Conservation (phyloP, 2,329 filamentous ascomycete genomes). For the Neoscytalidium dimidiatum region DNA sequence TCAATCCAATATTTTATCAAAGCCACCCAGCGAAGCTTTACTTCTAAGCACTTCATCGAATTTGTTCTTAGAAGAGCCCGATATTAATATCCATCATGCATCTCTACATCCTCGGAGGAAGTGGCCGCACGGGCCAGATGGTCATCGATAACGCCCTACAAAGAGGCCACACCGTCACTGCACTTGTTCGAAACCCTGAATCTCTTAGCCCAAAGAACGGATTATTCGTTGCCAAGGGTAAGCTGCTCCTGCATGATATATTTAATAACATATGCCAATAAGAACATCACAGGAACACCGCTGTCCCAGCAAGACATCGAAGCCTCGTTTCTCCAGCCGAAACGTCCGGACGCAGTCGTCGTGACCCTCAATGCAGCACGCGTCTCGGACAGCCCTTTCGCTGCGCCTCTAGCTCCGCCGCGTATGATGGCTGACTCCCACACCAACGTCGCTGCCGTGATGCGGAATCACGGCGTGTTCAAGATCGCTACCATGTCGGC, state of each 20-base stretch:
- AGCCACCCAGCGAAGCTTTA: not conserved
- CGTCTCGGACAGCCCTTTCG: conserved; percentile 51
- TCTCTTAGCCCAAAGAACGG: conserved; percentile 32
- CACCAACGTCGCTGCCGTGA: conserved; percentile 38
- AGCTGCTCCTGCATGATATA: too few relatives aligned
- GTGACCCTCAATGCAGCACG: conserved; percentile 53
- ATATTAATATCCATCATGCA: conserved; percentile 32
- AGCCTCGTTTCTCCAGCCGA: conserved; percentile 33
- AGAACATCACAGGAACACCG: conserved; percentile 24
- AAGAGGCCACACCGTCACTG: conserved; percentile 46
- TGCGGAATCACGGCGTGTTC: conserved; percentile 38
- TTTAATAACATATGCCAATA: too few relatives aligned
- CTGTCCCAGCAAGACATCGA: conserved; percentile 40
- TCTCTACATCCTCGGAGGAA: conserved; percentile 51
- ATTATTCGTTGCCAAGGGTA: conserved; percentile 44
- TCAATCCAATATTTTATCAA: not conserved
- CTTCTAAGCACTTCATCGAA: not conserved
- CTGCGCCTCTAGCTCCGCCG: conserved; percentile 45
- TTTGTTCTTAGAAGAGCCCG: too few relatives aligned
- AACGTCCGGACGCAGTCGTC: conserved; percentile 43
- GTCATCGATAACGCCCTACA: conserved; percentile 44
- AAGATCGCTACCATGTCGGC: conserved; percentile 55
- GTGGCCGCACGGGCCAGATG: conserved; percentile 50
- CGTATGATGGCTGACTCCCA: conserved; percentile 51
- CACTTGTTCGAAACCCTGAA: conserved; percentile 46